phyloP scores from a whole-genome alignment of 2,329 filamentous ascomycete genomes.

The Mycosphaerelloides madeirae region DNA sequence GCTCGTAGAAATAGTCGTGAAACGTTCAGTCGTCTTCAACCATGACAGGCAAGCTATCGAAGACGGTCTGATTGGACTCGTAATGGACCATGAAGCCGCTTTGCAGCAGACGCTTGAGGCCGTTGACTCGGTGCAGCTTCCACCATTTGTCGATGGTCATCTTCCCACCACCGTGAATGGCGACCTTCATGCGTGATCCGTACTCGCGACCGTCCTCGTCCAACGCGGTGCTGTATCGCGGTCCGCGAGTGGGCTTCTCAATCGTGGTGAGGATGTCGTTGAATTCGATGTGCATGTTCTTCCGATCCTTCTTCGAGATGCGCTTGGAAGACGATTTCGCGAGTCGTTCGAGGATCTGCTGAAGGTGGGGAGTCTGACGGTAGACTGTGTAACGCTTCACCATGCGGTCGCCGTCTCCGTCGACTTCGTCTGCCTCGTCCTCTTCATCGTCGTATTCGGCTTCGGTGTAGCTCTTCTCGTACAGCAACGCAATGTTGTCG shows the following conservation, averaged over 20 bases:
- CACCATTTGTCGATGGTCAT: slow-evolving; percentile 69
- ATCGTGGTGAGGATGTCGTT: slow-evolving; percentile 62
- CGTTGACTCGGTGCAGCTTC: slow-evolving; percentile 62
- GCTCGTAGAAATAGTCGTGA: too few relatives aligned
- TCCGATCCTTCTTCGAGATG: slow-evolving; percentile 63
- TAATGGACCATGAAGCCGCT: slow-evolving; percentile 61
- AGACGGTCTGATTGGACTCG: slow-evolving; percentile 56
- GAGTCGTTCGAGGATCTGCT: slow-evolving; percentile 55
- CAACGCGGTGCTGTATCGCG: slow-evolving; percentile 61
- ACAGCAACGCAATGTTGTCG: slow-evolving; percentile 75
- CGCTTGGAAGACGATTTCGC: slow-evolving; percentile 57
- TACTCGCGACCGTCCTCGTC: slow-evolving; percentile 57
- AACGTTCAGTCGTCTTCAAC: slow-evolving; percentile 24
- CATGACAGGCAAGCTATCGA: slow-evolving; percentile 52
- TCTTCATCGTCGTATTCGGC: slow-evolving; percentile 53
- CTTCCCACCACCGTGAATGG: slow-evolving; percentile 52
- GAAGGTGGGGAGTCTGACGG: slow-evolving; percentile 58
- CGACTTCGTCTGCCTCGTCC: slow-evolving; percentile 40
- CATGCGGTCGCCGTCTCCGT: slow-evolving; percentile 38
- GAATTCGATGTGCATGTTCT: slow-evolving; percentile 62
- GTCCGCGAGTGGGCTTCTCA: slow-evolving; percentile 62
- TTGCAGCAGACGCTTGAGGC: slow-evolving; percentile 56
- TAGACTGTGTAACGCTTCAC: slow-evolving; percentile 65
- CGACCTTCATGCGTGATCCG: slow-evolving; percentile 58
- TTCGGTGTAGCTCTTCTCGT: slow-evolving; percentile 64